Evolutionary conservation across 2,329 filamentous ascomycete species (phyloP).

Genomic region (Fusarium vanettenii): DNA sequence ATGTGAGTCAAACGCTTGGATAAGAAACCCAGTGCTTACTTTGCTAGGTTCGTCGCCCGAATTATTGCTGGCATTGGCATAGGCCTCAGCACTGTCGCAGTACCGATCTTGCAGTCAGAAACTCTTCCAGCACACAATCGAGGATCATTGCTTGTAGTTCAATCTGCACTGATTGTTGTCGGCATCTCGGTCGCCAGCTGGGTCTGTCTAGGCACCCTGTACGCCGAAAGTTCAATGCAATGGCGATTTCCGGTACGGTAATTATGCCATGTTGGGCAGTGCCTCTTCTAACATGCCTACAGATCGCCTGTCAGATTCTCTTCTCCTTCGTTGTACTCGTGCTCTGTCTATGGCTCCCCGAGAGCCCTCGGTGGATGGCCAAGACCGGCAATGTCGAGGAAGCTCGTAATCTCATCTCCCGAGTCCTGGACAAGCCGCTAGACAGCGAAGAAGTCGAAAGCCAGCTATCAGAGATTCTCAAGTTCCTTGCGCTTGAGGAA

Average conservation of each 20-base stretch:
- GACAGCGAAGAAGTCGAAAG: neutral
- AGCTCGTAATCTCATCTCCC: neutral
- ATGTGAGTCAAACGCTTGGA: too few species aligned
- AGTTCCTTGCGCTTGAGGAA: conserved; percentile 1
- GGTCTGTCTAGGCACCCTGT: conserved; percentile 9
- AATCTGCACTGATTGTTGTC: neutral
- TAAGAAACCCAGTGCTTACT: too few species aligned
- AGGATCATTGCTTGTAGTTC: neutral
- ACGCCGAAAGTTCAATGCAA: conserved; percentile 15
- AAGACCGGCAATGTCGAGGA: conserved; percentile 3
- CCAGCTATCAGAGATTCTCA: conserved; percentile 5
- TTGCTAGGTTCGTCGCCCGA: neutral
- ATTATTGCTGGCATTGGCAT: conserved; percentile 13
- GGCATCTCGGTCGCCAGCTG: conserved; percentile 8
- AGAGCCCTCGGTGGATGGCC: conserved; percentile 9
- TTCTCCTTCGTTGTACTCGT: neutral
- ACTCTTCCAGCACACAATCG: conserved; percentile 14
- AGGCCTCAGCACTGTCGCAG: conserved; percentile 12
- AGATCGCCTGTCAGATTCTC: neutral
- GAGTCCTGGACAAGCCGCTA: neutral
- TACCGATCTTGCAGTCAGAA: conserved; percentile 14
- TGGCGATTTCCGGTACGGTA: conserved; percentile 8
- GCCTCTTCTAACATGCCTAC: neutral
- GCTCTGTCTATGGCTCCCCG: neutral
- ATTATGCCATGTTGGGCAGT: too few species aligned